phyloP scores from a whole-genome alignment of 768 basidiomycete genomes.

The Trametes cubensis region DNA sequence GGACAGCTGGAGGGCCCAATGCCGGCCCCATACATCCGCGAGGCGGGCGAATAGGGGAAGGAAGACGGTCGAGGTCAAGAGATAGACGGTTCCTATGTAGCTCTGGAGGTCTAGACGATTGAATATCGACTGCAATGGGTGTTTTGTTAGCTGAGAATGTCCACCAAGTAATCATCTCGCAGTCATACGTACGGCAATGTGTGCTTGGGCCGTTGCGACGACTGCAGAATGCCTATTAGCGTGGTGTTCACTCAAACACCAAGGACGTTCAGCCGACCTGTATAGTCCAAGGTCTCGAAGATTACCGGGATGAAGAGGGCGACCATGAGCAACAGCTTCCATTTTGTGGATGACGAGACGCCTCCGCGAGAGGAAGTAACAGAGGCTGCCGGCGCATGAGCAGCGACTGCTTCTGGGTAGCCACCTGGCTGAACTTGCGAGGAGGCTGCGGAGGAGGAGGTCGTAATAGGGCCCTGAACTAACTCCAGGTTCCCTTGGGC shows the following conservation, averaged over 20 bases:
- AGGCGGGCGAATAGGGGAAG: constrained; percentile 53
- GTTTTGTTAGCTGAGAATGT: background rate
- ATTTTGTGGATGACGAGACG: constrained; percentile 3
- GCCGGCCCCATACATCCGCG: constrained; percentile 53
- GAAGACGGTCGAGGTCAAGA: constrained; percentile 56
- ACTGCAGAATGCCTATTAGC: constrained; percentile 34
- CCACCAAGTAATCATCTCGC: no score
- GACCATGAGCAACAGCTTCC: constrained; percentile 32
- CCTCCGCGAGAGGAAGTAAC: background rate
- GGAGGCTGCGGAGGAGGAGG: no score
- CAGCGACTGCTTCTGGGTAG: background rate
- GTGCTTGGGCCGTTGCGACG: constrained; percentile 54
- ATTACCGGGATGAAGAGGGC: constrained; percentile 46
- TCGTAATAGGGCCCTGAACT: no score
- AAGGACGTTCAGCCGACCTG: constrained; percentile 28
- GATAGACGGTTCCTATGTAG: constrained; percentile 53
- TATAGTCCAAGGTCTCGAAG: constrained; percentile 45
- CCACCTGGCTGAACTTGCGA: no score
- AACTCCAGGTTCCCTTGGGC: background rate
- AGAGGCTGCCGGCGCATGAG: background rate
- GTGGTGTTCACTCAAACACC: background rate
- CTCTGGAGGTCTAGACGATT: constrained; percentile 41
- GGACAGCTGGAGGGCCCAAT: constrained; percentile 48
- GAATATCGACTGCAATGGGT: constrained; percentile 35
- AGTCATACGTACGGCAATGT: constrained; percentile 46